Evolutionary conservation across 495 filamentous ascomycete genomes (phyloP).

Genomic region (Terfezia claveryi): DNA sequence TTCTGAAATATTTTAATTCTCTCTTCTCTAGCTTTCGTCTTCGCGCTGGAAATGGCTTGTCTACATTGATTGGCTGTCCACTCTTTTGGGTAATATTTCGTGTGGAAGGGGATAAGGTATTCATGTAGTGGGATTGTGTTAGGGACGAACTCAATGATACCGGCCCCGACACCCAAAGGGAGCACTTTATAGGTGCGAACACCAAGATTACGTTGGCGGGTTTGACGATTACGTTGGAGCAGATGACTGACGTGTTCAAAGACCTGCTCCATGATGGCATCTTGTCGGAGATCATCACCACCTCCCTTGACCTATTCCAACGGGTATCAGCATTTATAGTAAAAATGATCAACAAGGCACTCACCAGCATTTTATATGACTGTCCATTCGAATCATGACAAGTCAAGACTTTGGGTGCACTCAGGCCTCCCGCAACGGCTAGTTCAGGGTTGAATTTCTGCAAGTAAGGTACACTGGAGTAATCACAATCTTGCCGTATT

Average conservation of each 20-base stretch:
- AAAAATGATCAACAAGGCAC: conserved; percentile 9
- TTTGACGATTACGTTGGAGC: conserved; percentile 60
- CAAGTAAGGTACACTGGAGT: conserved; percentile 50
- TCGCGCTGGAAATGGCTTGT: conserved; percentile 50
- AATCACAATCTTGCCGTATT: conserved; percentile 49
- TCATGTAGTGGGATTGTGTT: conserved; percentile 81
- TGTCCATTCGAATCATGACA: conserved; percentile 52
- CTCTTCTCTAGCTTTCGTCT: conserved; percentile 41
- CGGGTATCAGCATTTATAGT: conserved; percentile 1
- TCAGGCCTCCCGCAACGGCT: conserved; percentile 70
- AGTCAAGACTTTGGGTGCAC: conserved; percentile 76
- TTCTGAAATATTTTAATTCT: conserved; percentile 51
- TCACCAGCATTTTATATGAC: conserved; percentile 63
- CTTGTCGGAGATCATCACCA: conserved; percentile 90
- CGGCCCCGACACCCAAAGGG: conserved; percentile 57
- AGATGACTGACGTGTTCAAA: conserved; percentile 88
- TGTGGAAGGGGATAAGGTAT: conserved; percentile 75
- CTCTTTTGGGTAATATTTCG: conserved; percentile 66
- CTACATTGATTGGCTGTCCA: conserved; percentile 51
- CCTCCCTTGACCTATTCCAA: conserved; percentile 57
- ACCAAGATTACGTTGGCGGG: conserved; percentile 64
- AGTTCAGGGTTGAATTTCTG: conserved; percentile 45
- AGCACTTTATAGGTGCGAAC: conserved; percentile 93
- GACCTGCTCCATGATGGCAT: conserved; percentile 99
- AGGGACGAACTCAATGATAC: conserved; percentile 92